phyloP scores from a whole-genome alignment of 306 rosid genomes.

The Sesbania bispinosa region DNA sequence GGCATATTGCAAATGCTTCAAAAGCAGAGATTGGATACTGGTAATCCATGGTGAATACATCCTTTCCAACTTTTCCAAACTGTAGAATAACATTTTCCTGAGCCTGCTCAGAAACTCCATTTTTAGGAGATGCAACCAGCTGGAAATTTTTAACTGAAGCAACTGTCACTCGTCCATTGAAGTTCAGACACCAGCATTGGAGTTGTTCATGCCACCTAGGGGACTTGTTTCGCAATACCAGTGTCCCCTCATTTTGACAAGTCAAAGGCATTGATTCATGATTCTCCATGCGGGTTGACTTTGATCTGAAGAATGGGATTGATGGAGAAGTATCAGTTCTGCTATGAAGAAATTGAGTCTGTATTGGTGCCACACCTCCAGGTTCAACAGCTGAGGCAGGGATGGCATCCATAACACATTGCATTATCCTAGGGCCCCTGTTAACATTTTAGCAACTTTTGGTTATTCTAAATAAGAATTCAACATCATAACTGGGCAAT shows the following conservation, averaged over 20 bases:
- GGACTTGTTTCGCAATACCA: slow-evolving; percentile 79
- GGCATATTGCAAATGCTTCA: slow-evolving; percentile 98
- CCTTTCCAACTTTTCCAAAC: slow-evolving; percentile 97
- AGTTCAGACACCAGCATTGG: slow-evolving; percentile 98
- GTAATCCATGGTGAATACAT: slow-evolving; percentile 95
- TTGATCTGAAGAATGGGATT: slow-evolving; percentile 67
- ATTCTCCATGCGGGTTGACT: slow-evolving; percentile 52
- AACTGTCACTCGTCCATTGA: slow-evolving; percentile 93
- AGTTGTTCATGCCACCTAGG: slow-evolving; percentile 99
- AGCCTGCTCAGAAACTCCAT: slow-evolving; percentile 70
- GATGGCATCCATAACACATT: slow-evolving; percentile 87
- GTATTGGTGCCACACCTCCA: slow-evolving; percentile 82
- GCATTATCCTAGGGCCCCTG: slow-evolving; percentile 97
- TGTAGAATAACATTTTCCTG: slow-evolving; percentile 89
- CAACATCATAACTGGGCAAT: neutral
- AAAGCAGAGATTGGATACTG: slow-evolving; percentile 94
- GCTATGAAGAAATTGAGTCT: slow-evolving; percentile 63
- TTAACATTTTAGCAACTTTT: slow-evolving; percentile 24
- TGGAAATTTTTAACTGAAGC: slow-evolving; percentile 97
- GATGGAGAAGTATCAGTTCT: slow-evolving; percentile 60
- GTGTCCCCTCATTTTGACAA: slow-evolving; percentile 48
- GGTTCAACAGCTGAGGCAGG: slow-evolving; percentile 80
- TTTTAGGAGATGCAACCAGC: slow-evolving; percentile 78
- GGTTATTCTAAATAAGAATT: neutral
- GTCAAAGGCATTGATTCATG: slow-evolving; percentile 42